Evolutionary conservation across 768 basidiomycete genomes (phyloP).

Genomic region (Filobasidium wieringae): DNA sequence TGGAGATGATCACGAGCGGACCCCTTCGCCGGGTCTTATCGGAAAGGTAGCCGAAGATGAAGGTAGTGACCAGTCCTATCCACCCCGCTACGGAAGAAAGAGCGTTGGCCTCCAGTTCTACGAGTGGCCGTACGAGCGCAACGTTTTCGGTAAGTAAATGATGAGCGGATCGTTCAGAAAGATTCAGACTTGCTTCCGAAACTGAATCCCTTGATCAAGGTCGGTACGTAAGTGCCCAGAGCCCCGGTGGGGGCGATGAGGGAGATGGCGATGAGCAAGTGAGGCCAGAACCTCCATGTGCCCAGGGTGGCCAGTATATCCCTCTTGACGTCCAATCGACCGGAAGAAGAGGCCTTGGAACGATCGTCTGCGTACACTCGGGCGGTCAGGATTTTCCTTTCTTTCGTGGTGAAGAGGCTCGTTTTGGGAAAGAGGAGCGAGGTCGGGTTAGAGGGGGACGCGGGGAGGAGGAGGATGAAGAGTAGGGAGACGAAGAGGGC

Average conservation of each 20-base stretch:
- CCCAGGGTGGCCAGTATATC: slow-evolving; percentile 14
- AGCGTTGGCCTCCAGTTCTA: slow-evolving; percentile 27
- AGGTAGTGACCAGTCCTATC: slow-evolving; percentile 18
- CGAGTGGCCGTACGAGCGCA: not conserved
- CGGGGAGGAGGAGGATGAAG: slow-evolving; percentile 26
- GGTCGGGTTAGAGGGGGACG: slow-evolving; percentile 17
- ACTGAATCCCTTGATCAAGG: slow-evolving; percentile 20
- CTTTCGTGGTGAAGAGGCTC: slow-evolving; percentile 19
- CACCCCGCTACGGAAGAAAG: slow-evolving; percentile 29
- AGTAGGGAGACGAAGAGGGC: slow-evolving; percentile 23
- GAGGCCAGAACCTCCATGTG: slow-evolving; percentile 22
- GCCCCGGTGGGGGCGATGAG: slow-evolving; percentile 16
- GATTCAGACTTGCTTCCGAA: slow-evolving; percentile 19
- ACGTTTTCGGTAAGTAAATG: not conserved
- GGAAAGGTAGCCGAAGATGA: slow-evolving; percentile 17
- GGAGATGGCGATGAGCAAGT: slow-evolving; percentile 17
- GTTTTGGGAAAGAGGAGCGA: slow-evolving; percentile 23
- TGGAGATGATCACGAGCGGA: slow-evolving; percentile 16
- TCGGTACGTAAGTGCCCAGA: slow-evolving; percentile 19
- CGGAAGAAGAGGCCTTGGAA: slow-evolving; percentile 16
- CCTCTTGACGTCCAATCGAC: slow-evolving; percentile 13
- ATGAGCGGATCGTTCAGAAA: not conserved
- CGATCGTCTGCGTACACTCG: slow-evolving; percentile 28
- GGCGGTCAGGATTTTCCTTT: slow-evolving; percentile 21
- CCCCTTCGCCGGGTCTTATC: slow-evolving; percentile 24